A percentile compares a stretch with the other conserved stretches of the same genome.
These are phyloP conservation scores for Digitaria exilis DNA, from an alignment of 202 grass and related monocot species.

Conservation along the genomic window DNA sequence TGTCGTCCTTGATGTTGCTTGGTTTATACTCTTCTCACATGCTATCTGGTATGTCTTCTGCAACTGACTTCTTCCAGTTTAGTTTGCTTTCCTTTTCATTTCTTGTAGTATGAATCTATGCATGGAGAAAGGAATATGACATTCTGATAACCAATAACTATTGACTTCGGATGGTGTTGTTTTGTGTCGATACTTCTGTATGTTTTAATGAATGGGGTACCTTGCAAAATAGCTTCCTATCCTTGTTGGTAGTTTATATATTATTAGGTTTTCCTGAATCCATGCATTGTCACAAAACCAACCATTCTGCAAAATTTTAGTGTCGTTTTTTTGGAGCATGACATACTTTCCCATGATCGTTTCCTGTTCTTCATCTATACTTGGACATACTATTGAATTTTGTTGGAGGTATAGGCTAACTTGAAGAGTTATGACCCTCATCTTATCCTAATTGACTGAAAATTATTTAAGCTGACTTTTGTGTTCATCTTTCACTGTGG, in stretches of 20 bases:
- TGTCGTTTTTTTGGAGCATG: neutral
- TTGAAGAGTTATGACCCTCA: neutral
- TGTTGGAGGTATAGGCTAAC: neutral
- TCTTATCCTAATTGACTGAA: neutral
- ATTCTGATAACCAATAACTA: neutral
- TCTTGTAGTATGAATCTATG: neutral
- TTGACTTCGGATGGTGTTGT: neutral
- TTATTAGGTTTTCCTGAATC: neutral
- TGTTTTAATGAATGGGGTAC: neutral
- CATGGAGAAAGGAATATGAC: slow-evolving; percentile 22
- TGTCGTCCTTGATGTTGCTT: slow-evolving; percentile 79
- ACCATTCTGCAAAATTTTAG: neutral
- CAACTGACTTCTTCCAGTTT: slow-evolving; percentile 21
- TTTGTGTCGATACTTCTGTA: slow-evolving; percentile 10
- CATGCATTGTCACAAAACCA: neutral
- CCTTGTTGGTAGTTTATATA: neutral
- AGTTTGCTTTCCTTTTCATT: neutral
- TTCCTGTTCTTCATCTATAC: neutral
- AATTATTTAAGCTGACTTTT: neutral
- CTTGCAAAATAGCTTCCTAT: neutral
- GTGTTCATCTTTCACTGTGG: neutral
- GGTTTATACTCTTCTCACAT: slow-evolving; percentile 97
- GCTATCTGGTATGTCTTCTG: slow-evolving; percentile 78
- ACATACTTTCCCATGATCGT: neutral
- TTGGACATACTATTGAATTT: slow-evolving; percentile 5